These are phyloP conservation scores for Rhodosporidiobolus odoratus DNA, from an alignment of 768 basidiomycete genomes.

Conservation along the genomic window DNA sequence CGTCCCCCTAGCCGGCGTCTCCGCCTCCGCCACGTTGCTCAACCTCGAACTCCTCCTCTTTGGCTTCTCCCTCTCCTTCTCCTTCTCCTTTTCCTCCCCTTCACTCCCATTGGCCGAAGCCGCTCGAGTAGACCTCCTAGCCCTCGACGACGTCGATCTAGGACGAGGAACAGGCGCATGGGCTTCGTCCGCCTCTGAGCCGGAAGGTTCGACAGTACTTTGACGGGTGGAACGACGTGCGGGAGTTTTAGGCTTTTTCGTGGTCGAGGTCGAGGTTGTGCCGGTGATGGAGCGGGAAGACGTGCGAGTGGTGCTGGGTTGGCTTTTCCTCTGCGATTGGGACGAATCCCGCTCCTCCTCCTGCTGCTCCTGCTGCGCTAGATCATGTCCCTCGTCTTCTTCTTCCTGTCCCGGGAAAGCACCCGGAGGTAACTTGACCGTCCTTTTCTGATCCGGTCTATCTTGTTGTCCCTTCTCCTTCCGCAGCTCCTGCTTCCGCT, in stretches of 20 bases:
- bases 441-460: neutral
- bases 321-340: too few species aligned
- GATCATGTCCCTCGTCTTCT: neutral
- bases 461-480: neutral
- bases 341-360: too few species aligned
- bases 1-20: neutral
- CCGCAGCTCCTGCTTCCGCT: neutral
- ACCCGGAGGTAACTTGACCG: conserved; percentile 19
- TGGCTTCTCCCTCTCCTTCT: neutral
- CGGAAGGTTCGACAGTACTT: too few species aligned
- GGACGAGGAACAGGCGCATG: too few species aligned
- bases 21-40: neutral
- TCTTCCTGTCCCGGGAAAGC: conserved; percentile 16
- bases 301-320: too few species aligned
- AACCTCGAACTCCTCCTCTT: neutral
- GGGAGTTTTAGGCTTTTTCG: too few species aligned
- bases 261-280: too few species aligned
- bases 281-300: too few species aligned
- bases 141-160: too few species aligned
- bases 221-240: too few species aligned
- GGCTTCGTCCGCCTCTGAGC: too few species aligned
- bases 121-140: too few species aligned
- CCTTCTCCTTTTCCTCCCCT: neutral
- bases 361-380: neutral
- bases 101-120: neutral